Evolutionary conservation across 371 early-diverging fungal species (phyloP), one percentile per base, ranked within the genome.

Genomic region (Chytridium lagenaria): DNA sequence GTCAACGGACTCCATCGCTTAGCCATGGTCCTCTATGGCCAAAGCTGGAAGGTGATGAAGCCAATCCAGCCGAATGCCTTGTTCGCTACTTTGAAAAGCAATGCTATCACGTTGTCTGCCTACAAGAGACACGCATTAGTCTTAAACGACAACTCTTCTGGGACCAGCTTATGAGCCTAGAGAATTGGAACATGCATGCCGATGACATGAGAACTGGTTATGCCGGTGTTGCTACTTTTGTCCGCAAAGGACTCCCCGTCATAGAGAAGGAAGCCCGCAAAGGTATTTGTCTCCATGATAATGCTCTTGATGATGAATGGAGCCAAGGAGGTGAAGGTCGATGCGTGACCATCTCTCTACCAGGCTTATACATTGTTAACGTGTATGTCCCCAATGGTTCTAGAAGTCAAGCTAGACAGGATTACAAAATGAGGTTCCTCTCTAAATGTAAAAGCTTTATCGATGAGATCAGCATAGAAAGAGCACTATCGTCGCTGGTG

Each of bases 311-410:
- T 22, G n/a, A n/a, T 34, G 23, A 39, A 30, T n/a, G n/a, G 19
- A 10, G 7, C 36, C 15, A 64, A 7, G 39, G 61, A 22, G 64
- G 36, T 63, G 23, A n/a, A 23, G 49, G 5, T n/a, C 38, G 67
- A 15, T 67, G 67, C 49, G 26, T 67, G 5, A 67, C 50, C 22
- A 33, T 50, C 3, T 37, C 15, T 2, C 23, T 49, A 16, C 37
- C 19, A 23, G 38, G 33, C 2, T 7, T 44, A 3, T 23, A 26
- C 49, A 39, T 72, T 22, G 50, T 72, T 44, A 72, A 66, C 26
- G 67, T 57, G 16, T 72, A 72, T 55, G 67, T 72, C 28, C 72
- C 72, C 44, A 72, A 66, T 50, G 72, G 72, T n/a, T 36, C 66
- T 38, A 33, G 59, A n/a, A 37, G 44, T 16, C 19, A 12, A 10